Conservation (phyloP, 768 basidiomycete genomes). For the Collybiopsis luxurians region DNA sequence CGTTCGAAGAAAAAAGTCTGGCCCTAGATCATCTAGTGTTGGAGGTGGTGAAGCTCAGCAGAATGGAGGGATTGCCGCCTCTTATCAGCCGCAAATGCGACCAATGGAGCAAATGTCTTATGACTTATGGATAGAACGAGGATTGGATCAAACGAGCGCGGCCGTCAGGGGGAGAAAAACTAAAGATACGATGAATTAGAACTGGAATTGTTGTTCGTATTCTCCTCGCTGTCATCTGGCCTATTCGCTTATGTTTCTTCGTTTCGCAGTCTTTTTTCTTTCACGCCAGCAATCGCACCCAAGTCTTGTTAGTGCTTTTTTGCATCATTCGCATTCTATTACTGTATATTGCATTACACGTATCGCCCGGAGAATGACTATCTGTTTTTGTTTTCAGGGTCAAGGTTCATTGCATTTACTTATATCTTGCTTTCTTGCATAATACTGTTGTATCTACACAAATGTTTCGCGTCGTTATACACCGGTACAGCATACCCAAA, state of each 20-base stretch:
- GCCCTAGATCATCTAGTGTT: background rate
- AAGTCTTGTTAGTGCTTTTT: too few species aligned
- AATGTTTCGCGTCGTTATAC: too few species aligned
- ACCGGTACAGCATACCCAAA: too few species aligned
- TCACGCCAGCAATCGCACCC: too few species aligned
- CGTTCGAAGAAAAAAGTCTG: background rate
- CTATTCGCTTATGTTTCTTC: background rate
- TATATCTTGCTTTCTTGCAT: too few species aligned
- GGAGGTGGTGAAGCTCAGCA: background rate
- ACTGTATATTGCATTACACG: too few species aligned
- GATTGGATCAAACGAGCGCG: slow-evolving; percentile 6
- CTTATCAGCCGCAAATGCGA: background rate
- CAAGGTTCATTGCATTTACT: too few species aligned
- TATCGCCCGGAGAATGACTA: too few species aligned
- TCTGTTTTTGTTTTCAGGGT: too few species aligned
- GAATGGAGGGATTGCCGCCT: background rate
- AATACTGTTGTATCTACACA: too few species aligned
- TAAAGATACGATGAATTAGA: background rate
- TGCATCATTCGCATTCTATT: too few species aligned
- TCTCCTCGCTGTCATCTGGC: background rate
- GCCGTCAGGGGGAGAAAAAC: slow-evolving; percentile 1
- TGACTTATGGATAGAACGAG: slow-evolving; percentile 4
- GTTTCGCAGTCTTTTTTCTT: background rate
- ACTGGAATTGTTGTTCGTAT: background rate
- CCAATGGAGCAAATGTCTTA: background rate